Conservation (phyloP, 805 yeast species). For the Starmerella floricola region DNA sequence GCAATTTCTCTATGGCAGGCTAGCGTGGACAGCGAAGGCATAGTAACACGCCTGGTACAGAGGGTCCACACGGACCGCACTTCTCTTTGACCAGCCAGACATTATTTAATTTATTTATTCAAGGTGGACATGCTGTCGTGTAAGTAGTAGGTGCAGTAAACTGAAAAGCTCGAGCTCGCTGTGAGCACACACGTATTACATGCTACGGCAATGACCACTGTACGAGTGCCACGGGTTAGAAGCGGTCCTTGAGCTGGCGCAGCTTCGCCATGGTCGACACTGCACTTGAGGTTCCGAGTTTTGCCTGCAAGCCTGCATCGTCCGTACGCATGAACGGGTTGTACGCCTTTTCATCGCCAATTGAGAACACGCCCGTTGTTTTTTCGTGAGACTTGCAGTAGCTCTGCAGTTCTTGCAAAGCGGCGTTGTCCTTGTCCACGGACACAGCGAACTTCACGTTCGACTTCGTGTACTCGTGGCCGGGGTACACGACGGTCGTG, state of each 20-base stretch:
- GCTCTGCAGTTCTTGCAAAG: constrained; percentile 42
- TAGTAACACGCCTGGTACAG: constrained; percentile 16
- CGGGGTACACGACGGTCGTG: constrained; percentile 72
- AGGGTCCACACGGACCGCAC: background rate
- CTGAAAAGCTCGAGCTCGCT: background rate
- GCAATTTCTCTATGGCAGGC: constrained; percentile 9
- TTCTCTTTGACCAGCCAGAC: background rate
- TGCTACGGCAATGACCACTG: background rate
- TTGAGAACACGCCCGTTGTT: constrained; percentile 78
- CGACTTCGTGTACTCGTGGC: constrained; percentile 86
- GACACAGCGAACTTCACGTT: constrained; percentile 69
- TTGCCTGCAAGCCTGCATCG: constrained; percentile 49
- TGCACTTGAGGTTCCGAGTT: constrained; percentile 42
- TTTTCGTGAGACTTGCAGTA: constrained; percentile 46
- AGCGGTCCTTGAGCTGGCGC: constrained; percentile 63
- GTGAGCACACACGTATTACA: background rate
- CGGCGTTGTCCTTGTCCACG: constrained; percentile 39
- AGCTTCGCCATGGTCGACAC: constrained; percentile 57
- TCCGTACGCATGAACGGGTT: constrained; percentile 81
- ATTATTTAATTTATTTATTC: no score
- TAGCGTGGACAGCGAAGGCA: constrained; percentile 45
- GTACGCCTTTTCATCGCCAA: constrained; percentile 63
- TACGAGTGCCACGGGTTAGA: constrained; percentile 23
- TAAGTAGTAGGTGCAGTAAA: no score
- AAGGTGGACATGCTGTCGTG: no score